These are phyloP conservation scores for Larix kaempferi DNA, from an alignment of 75 land plant species.

Conservation along the genomic window DNA sequence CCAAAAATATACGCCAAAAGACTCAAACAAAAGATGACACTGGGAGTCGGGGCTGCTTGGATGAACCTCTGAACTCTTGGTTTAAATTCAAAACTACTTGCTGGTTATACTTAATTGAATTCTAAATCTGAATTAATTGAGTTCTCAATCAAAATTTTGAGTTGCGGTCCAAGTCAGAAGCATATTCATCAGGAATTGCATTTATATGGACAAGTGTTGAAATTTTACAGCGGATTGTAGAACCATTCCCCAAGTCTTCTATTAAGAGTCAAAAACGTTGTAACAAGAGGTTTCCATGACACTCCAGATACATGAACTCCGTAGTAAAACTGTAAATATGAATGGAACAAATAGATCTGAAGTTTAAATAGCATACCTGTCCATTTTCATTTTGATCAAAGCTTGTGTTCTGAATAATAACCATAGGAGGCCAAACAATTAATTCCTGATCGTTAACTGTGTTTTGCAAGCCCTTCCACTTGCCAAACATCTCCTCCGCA, in stretches of 20 bases:
- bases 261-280: neutral
- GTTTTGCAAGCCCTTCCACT: constrained; percentile 70
- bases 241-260: neutral
- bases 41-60: neutral
- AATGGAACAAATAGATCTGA: no score
- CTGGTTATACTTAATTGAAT: neutral
- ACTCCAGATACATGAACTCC: neutral
- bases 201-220: no score
- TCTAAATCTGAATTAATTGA: neutral
- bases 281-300: neutral
- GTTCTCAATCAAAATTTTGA: neutral
- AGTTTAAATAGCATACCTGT: constrained; percentile 36
- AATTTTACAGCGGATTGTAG: neutral
- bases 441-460: constrained; percentile 35
- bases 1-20: neutral
- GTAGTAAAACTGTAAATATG: no score
- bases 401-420: constrained; percentile 65
- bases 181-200: neutral
- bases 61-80: neutral
- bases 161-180: neutral
- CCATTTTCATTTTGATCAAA: constrained; percentile 60
- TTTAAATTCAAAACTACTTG: neutral
- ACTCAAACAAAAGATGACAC: neutral
- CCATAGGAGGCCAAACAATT: constrained; percentile 95
- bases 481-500: constrained; percentile 60